Evolutionary conservation across 2,329 filamentous ascomycete genomes (phyloP).

Genomic region (Colletotrichum navitas): DNA sequence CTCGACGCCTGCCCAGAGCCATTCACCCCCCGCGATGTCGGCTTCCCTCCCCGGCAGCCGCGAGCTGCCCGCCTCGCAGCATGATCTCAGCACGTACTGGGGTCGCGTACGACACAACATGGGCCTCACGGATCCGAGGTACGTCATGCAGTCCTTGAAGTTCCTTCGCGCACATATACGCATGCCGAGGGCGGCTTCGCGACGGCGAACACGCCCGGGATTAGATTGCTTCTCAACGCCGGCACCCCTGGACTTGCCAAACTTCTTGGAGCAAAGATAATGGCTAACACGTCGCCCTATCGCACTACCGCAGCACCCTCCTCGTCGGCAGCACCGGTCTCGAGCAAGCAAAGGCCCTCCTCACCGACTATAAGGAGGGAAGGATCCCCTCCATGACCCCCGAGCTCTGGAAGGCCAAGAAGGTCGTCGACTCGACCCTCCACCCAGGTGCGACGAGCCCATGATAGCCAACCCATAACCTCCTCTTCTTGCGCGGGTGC

Average conservation of each 20-base stretch:
- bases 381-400: conserved; percentile 84
- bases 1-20: not conserved
- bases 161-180: conserved; percentile 1
- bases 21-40: conserved; percentile 64
- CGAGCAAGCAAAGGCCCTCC: conserved; percentile 85
- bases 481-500: not conserved
- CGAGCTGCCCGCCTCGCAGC: conserved; percentile 90
- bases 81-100: conserved; percentile 94
- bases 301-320: conserved; percentile 75
- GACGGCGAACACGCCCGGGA: not conserved
- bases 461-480: not conserved
- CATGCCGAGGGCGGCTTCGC: not conserved
- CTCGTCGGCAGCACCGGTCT: conserved; percentile 83
- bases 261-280: not conserved
- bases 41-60: conserved; percentile 75
- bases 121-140: conserved; percentile 95
- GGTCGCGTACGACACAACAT: conserved; percentile 91
- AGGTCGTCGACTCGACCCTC: conserved; percentile 94
- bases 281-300: conserved; percentile 9
- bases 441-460: conserved; percentile 79
- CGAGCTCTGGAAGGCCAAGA: conserved; percentile 95
- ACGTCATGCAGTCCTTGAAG: conserved; percentile 57
- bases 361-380: conserved; percentile 89
- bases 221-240: not conserved
- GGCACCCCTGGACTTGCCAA: too few relatives aligned